A percentile compares a stretch with the other conserved stretches of the same genome.
Evolutionary conservation across 164 flowering plant genomes (phyloP).

Genomic region (Umbilicus rupestris): DNA sequence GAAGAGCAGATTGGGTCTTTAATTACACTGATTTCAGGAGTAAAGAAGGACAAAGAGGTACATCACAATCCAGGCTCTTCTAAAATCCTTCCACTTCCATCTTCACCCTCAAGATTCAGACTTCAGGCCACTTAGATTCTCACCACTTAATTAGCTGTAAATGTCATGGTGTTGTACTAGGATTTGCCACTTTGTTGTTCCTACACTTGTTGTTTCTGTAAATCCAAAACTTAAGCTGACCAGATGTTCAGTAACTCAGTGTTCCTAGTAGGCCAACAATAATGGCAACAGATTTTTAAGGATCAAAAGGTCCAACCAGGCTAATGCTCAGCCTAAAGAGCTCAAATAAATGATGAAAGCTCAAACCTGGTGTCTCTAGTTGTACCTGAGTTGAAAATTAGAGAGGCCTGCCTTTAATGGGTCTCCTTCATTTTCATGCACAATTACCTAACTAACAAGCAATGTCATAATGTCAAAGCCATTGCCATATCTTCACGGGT

Average conservation of each 20-base stretch:
- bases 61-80: conserved; percentile 1
- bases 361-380: too few relatives aligned
- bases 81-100: not conserved
- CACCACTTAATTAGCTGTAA: not conserved
- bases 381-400: not conserved
- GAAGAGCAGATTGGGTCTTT: conserved; percentile 1
- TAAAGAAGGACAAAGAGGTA: not conserved
- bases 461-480: not conserved
- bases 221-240: too few relatives aligned
- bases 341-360: too few relatives aligned
- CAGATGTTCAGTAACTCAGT: too few relatives aligned
- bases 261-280: too few relatives aligned
- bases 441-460: conserved; percentile 3
- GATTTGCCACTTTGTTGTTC: not conserved
- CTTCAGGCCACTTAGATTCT: not conserved
- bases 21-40: not conserved
- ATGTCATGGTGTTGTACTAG: not conserved
- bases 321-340: not conserved
- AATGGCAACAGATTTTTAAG: too few relatives aligned
- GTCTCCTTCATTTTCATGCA: not conserved
- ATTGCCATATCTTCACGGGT: not conserved
- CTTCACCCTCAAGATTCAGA: conserved; percentile 1
- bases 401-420: not conserved
- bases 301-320: too few relatives aligned
- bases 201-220: not conserved